Evolutionary conservation across 2,329 filamentous ascomycete species (phyloP), one percentile per base, ranked within the genome.

Genomic region (Fusarium incarnatum): DNA sequence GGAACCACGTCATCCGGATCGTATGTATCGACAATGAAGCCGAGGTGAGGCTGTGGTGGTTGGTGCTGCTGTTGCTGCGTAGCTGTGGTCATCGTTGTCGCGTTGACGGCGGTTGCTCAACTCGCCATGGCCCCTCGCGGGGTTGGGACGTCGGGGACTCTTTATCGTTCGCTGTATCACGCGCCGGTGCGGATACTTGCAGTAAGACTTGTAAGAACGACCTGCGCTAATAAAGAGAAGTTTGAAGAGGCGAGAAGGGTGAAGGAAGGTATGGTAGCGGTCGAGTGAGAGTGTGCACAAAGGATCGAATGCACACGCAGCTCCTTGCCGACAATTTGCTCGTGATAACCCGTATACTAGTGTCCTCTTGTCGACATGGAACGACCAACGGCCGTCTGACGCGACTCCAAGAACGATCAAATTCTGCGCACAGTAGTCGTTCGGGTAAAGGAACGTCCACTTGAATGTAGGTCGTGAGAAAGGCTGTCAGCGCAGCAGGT

Each of bases 1-100:
- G 79, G 77, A 41, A 80, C 69, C 65, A 79, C 80, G 67, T 83
- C 83, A 80, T 85, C 82, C 69, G 82, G 78, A 68, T 84, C 81
- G 74, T 81, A 84, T 55, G 79, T 77, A 55, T 82, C 81, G 76
- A 65, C 74, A 64, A 64, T 49, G 64, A 70, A 73, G 57, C 70
- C 60, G 66, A 73, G 74, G 50, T 69, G 68, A 30, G 64, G 49
- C 22, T 67, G 73, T 45, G 71, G 44, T 65, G 78, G 78, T 72
- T 77, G 74, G 64, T 75, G 70, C 72, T 76, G 75, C 60, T 78
- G 76, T 67, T 73, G 73, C 47, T 73, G 75, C 64, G 79, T 77
- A 71, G 78, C 77, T 75, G 80, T 81, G 66, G 73, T 75, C 73
- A 75, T 75, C 64, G 64, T 75, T 73, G 72, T 75, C 73, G 68